phyloP scores from a whole-genome alignment of 202 grass and related monocot genomes.

The Zoysia matrella region DNA sequence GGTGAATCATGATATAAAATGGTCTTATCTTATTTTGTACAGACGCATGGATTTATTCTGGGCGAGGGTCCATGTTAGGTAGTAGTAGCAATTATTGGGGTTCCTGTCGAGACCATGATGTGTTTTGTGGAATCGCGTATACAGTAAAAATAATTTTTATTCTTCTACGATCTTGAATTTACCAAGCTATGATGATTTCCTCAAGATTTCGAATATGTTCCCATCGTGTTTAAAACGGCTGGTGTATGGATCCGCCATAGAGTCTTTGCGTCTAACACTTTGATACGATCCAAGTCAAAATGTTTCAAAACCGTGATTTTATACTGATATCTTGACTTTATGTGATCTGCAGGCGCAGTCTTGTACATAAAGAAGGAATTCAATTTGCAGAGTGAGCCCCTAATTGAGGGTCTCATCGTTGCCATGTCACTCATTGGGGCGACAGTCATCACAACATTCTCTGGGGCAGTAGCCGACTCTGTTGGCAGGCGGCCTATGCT shows the following conservation, averaged over 20 bases:
- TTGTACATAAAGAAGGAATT: conserved; percentile 53
- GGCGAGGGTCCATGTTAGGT: conserved; percentile 36
- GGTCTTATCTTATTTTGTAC: conserved; percentile 14
- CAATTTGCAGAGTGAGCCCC: conserved; percentile 60
- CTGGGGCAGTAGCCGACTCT: conserved; percentile 56
- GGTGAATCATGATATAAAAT: conserved; percentile 42
- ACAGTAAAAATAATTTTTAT: conserved; percentile 16
- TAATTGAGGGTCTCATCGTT: conserved; percentile 74
- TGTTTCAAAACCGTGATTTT: conserved; percentile 18
- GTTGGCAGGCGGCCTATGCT: conserved; percentile 71
- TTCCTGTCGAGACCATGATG: conserved; percentile 48
- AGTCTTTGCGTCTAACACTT: conserved; percentile 4
- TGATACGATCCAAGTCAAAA: neutral
- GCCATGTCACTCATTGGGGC: conserved; percentile 81
- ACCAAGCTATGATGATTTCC: neutral
- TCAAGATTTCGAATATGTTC: conserved; percentile 8
- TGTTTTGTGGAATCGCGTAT: conserved; percentile 38
- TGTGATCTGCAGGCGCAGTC: conserved; percentile 41
- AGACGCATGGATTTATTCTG: conserved; percentile 30
- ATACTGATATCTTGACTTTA: conserved; percentile 38
- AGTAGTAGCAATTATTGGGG: conserved; percentile 56
- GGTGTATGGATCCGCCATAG: neutral
- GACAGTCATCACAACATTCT: conserved; percentile 61
- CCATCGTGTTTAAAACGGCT: neutral
- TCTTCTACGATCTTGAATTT: conserved; percentile 6